These are phyloP conservation scores for Trichosporon coremiiforme DNA, from an alignment of 1,284 basidiomycete species.

Conservation along the genomic window DNA sequence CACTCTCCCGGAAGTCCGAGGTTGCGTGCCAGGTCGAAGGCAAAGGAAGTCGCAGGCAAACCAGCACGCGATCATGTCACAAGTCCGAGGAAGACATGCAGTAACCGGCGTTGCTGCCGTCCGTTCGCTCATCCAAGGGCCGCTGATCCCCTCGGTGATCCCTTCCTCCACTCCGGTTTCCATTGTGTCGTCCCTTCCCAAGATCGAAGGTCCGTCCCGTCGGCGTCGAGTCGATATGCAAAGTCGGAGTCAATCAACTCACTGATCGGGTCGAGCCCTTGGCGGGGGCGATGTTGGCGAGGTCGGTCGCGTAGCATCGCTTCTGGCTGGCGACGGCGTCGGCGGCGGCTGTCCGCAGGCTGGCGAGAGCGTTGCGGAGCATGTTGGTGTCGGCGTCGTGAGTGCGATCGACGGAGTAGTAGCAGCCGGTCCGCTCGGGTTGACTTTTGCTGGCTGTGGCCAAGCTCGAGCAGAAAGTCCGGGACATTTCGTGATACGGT, in stretches of 20 bases:
- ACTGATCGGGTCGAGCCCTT: conserved; percentile 50
- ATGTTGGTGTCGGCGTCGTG: background rate
- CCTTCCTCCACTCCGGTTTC: too few species aligned
- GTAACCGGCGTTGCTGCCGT: too few species aligned
- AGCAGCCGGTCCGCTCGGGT: background rate
- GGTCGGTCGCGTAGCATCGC: conserved; percentile 25
- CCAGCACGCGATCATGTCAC: too few species aligned
- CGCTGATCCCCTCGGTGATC: too few species aligned
- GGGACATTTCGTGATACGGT: conserved; percentile 10
- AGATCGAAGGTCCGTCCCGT: too few species aligned
- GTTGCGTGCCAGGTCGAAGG: too few species aligned
- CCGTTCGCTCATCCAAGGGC: too few species aligned
- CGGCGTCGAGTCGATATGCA: too few species aligned
- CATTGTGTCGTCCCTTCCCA: background rate
- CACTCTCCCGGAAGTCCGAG: too few species aligned
- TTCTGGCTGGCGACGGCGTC: background rate
- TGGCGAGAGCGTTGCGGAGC: conserved; percentile 7
- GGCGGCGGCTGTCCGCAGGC: conserved; percentile 14
- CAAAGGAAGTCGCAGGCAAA: too few species aligned
- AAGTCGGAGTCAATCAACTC: conserved; percentile 23
- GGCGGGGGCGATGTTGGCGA: conserved; percentile 46
- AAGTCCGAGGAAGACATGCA: too few species aligned
- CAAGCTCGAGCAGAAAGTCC: too few species aligned
- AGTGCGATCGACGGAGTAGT: conserved; percentile 1
- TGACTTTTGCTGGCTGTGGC: background rate